These are phyloP conservation scores for Neurospora sublineolata DNA, from an alignment of 495 filamentous ascomycete species.

Conservation along the genomic window DNA sequence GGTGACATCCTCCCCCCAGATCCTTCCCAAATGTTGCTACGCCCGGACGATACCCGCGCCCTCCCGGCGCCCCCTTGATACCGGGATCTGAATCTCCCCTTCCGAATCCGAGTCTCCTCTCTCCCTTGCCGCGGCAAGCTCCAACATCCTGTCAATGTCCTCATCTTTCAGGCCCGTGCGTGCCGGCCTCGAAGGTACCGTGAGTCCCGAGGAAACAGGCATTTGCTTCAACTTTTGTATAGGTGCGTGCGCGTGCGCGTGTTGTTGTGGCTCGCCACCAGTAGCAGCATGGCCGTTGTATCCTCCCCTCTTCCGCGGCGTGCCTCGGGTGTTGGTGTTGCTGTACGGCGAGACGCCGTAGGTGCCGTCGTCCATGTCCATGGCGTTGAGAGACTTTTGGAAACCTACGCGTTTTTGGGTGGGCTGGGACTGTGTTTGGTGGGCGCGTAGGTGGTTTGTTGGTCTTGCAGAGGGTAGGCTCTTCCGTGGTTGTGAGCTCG, in stretches of 20 bases:
- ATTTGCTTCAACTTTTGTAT: slow-evolving; percentile 19
- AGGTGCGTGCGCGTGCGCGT: slow-evolving; percentile 1
- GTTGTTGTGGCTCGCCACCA: background rate
- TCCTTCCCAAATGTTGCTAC: background rate
- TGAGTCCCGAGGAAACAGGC: slow-evolving; percentile 29
- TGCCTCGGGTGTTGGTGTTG: slow-evolving; percentile 26
- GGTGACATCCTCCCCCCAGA: background rate
- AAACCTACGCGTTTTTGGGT: slow-evolving; percentile 34
- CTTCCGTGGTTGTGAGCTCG: slow-evolving; percentile 31
- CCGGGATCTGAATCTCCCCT: slow-evolving; percentile 34
- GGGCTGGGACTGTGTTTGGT: slow-evolving; percentile 10
- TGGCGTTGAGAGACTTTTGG: slow-evolving; percentile 30
- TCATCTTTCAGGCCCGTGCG: slow-evolving; percentile 28
- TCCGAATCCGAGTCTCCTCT: slow-evolving; percentile 35
- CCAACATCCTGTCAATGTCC: slow-evolving; percentile 38
- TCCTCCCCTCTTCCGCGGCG: slow-evolving; percentile 23
- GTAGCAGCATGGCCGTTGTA: slow-evolving; percentile 17
- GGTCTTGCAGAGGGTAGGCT: slow-evolving; percentile 34
- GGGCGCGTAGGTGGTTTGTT: slow-evolving; percentile 21
- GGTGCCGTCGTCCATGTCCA: slow-evolving; percentile 31
- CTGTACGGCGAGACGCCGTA: slow-evolving; percentile 12
- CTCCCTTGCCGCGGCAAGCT: slow-evolving; percentile 26
- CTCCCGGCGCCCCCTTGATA: slow-evolving; percentile 18
- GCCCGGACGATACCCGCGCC: slow-evolving; percentile 4
- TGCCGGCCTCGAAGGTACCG: slow-evolving; percentile 18